phyloP scores from a whole-genome alignment of 164 flowering plant genomes.

The Platanus orientalis region DNA sequence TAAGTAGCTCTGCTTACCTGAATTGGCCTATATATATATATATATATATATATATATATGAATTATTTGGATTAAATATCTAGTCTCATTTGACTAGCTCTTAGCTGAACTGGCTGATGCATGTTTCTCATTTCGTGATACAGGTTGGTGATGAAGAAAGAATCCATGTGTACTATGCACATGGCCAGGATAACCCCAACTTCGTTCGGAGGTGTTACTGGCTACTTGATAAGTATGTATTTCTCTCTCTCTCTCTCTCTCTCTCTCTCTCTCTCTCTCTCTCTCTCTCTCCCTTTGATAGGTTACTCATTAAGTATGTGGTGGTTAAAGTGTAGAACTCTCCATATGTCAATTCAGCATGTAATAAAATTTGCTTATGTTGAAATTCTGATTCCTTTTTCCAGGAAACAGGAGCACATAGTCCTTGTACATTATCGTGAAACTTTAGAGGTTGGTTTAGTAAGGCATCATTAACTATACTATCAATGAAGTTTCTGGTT shows the following conservation, averaged over 20 bases:
- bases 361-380: not conserved
- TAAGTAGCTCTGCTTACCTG: too few relatives aligned
- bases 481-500: too few relatives aligned
- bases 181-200: slow-evolving; percentile 77
- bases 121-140: slow-evolving; percentile 9
- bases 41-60: too few relatives aligned
- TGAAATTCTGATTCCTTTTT: not conserved
- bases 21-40: too few relatives aligned
- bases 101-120: slow-evolving; percentile 1
- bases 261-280: too few relatives aligned
- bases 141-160: slow-evolving; percentile 90
- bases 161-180: slow-evolving; percentile 97
- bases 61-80: too few relatives aligned
- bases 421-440: slow-evolving; percentile 98
- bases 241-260: too few relatives aligned
- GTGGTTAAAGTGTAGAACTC: not conserved
- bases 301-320: too few relatives aligned
- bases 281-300: too few relatives aligned
- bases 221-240: slow-evolving; percentile 93
- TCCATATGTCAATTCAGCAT: not conserved
- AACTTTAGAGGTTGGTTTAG: slow-evolving; percentile 72
- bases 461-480: not conserved
- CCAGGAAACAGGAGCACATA: slow-evolving; percentile 77
- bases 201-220: slow-evolving; percentile 97
- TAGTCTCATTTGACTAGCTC: not conserved